These are phyloP conservation scores for Irpex sp. DNA, from an alignment of 1,284 basidiomycete species.

Conservation along the genomic window DNA sequence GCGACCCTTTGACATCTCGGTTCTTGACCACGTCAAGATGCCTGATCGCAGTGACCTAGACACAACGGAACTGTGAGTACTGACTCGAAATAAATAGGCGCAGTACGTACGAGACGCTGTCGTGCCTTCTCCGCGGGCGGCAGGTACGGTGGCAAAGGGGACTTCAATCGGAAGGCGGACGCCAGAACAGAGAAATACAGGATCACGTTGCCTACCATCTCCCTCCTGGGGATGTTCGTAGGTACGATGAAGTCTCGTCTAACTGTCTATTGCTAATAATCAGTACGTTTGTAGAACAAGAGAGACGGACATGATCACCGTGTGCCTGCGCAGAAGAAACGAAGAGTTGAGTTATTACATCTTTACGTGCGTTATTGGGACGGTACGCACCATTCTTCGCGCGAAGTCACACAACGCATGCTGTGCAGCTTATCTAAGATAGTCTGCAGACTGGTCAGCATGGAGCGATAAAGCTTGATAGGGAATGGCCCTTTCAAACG, in stretches of 20 bases:
- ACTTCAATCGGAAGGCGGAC: slow-evolving; percentile 84
- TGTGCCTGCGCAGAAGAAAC: slow-evolving; percentile 47
- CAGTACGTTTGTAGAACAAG: neutral
- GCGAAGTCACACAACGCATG: slow-evolving; percentile 92
- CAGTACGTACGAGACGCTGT: slow-evolving; percentile 59
- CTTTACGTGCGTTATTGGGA: neutral
- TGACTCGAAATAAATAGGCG: slow-evolving; percentile 1
- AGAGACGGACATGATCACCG: slow-evolving; percentile 36
- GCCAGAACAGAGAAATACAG: slow-evolving; percentile 89
- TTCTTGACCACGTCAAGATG: slow-evolving; percentile 81
- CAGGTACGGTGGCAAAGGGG: slow-evolving; percentile 91
- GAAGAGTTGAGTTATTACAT: slow-evolving; percentile 7
- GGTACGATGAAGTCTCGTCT: slow-evolving; percentile 85
- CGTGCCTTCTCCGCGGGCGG: slow-evolving; percentile 88
- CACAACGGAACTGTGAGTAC: neutral
- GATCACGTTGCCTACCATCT: slow-evolving; percentile 93
- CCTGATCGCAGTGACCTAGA: slow-evolving; percentile 76
- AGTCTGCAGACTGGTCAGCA: slow-evolving; percentile 83
- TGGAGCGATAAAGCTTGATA: slow-evolving; percentile 74
- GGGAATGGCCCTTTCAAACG: slow-evolving; percentile 94
- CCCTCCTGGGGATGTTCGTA: slow-evolving; percentile 81
- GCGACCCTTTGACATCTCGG: slow-evolving; percentile 68
- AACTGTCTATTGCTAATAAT: slow-evolving; percentile 50
- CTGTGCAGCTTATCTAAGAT: slow-evolving; percentile 90
- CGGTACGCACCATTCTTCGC: slow-evolving; percentile 82